These are phyloP conservation scores for Penstemon davidsonii DNA, from an alignment of 257 asterid genomes.

Conservation along the genomic window DNA sequence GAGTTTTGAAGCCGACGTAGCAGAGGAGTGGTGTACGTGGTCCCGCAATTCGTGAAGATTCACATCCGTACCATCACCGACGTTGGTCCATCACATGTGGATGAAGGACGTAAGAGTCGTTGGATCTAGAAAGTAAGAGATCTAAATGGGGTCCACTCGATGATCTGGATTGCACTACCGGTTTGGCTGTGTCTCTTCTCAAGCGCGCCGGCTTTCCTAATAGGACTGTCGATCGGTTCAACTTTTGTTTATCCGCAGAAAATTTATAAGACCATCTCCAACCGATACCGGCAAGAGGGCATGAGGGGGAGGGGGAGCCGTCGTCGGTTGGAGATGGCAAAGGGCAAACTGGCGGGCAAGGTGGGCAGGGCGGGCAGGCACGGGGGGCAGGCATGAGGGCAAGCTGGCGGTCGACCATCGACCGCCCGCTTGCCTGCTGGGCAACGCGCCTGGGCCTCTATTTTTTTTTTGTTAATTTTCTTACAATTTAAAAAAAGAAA, in stretches of 20 bases:
- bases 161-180: slow-evolving; percentile 34
- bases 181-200: background rate
- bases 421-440: too few species aligned
- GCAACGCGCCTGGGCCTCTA: too few species aligned
- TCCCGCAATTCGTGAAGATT: slow-evolving; percentile 45
- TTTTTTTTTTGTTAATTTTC: too few species aligned
- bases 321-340: too few species aligned
- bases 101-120: slow-evolving; percentile 39
- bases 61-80: slow-evolving; percentile 37
- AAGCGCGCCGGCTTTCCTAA: slow-evolving; percentile 18
- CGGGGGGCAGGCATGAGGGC: too few species aligned
- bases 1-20: slow-evolving; percentile 26
- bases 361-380: too few species aligned
- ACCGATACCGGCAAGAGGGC: too few species aligned
- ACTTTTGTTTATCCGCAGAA: background rate
- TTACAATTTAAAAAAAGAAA: too few species aligned
- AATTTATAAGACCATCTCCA: too few species aligned
- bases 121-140: slow-evolving; percentile 44
- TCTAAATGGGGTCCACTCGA: background rate
- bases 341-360: too few species aligned
- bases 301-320: too few species aligned
- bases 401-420: too few species aligned
- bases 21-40: slow-evolving; percentile 18
- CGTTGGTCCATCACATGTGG: slow-evolving; percentile 13
- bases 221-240: slow-evolving; percentile 1